These are phyloP conservation scores for Calocybe cyanea DNA, from an alignment of 768 basidiomycete genomes.

Conservation along the genomic window DNA sequence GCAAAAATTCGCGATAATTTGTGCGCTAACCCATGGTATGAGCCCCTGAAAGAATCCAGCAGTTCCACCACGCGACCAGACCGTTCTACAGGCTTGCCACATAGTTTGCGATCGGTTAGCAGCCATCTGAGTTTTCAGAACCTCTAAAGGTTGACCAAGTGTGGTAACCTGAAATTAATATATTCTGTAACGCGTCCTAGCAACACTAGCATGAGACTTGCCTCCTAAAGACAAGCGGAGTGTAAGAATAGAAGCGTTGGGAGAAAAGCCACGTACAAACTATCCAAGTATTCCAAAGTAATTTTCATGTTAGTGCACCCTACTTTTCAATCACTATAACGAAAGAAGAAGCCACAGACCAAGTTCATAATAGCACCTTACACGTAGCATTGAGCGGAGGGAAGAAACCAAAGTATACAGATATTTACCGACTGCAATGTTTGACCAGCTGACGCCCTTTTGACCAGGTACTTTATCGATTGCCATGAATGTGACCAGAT, in stretches of 20 bases:
- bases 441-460: constrained; percentile 91
- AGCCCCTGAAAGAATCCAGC: constrained; percentile 95
- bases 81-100: constrained; percentile 76
- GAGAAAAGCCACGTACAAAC: constrained; percentile 45
- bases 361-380: constrained; percentile 98
- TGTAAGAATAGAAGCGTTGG: constrained; percentile 1
- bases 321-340: neutral
- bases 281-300: constrained; percentile 19
- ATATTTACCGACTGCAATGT: constrained; percentile 86
- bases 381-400: constrained; percentile 8
- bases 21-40: constrained; percentile 82
- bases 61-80: constrained; percentile 90
- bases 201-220: constrained; percentile 33
- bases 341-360: constrained; percentile 44
- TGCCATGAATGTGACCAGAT: constrained; percentile 55
- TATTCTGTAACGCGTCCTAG: neutral
- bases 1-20: constrained; percentile 19
- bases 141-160: constrained; percentile 96
- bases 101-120: constrained; percentile 92
- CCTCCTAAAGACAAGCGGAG: constrained; percentile 51
- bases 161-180: constrained; percentile 78
- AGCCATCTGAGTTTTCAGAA: constrained; percentile 99
- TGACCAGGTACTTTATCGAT: constrained; percentile 84
- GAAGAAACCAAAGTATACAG: neutral
- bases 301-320: too few relatives aligned